phyloP scores from a whole-genome alignment of 1,284 basidiomycete species.

The Moesziomyces globuligerus region DNA sequence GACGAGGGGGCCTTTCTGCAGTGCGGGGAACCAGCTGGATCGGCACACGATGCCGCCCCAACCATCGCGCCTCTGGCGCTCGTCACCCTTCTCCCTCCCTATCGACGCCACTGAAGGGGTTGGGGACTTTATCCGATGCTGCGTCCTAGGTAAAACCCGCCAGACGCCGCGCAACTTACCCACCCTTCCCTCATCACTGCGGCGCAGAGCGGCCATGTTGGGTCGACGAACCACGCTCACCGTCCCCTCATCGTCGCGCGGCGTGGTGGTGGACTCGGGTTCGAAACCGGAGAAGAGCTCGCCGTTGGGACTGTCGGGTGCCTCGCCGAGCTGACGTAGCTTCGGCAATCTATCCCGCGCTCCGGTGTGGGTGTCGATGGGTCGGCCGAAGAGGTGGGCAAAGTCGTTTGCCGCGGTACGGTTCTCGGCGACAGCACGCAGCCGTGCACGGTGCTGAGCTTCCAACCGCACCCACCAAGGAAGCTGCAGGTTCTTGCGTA shows the following conservation, averaged over 20 bases:
- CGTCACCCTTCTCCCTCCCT: constrained; percentile 7
- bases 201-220: constrained; percentile 15
- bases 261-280: no score
- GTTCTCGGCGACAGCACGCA: constrained; percentile 4
- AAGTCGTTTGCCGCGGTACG: constrained; percentile 9
- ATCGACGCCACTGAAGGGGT: neutral
- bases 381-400: neutral
- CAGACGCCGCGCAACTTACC: constrained; percentile 11
- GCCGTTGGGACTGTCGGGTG: constrained; percentile 38
- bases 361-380: neutral
- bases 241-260: no score
- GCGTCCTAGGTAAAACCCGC: constrained; percentile 3
- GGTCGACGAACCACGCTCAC: constrained; percentile 17
- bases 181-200: neutral
- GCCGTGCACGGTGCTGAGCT: constrained; percentile 21
- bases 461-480: constrained; percentile 31
- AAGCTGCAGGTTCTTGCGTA: constrained; percentile 18
- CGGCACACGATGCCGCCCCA: constrained; percentile 40
- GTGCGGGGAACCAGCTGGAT: constrained; percentile 28
- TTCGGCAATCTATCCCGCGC: constrained; percentile 7
- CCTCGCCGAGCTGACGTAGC: constrained; percentile 14
- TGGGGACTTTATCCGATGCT: constrained; percentile 21
- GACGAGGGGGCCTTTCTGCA: constrained; percentile 22
- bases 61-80: constrained; percentile 32
- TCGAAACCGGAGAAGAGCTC: constrained; percentile 31